Conservation (phyloP, 108 stramenopile genomes). For the Mediolabrus comicus region DNA sequence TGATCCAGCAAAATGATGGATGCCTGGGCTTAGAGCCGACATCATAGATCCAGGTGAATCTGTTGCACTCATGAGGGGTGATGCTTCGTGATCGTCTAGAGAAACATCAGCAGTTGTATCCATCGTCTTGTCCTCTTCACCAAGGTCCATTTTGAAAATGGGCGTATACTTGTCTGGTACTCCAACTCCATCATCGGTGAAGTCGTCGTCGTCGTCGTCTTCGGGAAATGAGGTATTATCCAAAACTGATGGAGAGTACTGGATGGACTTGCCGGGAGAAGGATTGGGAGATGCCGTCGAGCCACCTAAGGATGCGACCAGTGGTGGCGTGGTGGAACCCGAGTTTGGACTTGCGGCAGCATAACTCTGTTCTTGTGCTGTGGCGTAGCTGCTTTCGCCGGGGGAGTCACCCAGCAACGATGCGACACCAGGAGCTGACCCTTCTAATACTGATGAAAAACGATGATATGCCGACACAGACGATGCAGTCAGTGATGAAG, state of each 20-base stretch:
- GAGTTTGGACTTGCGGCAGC: background rate
- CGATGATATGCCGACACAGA: background rate
- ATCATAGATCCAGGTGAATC: slow-evolving; percentile 31
- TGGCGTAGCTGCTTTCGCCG: slow-evolving; percentile 1
- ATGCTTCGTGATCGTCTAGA: slow-evolving; percentile 1
- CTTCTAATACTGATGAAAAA: background rate
- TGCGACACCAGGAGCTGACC: background rate
- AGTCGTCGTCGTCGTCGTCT: slow-evolving; percentile 31
- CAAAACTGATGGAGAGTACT: slow-evolving; percentile 38
- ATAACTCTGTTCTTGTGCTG: slow-evolving; percentile 5
- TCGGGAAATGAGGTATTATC: slow-evolving; percentile 47
- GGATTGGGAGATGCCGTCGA: slow-evolving; percentile 4
- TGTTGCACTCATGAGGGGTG: slow-evolving; percentile 27
- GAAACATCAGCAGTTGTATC: slow-evolving; percentile 16
- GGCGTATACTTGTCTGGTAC: slow-evolving; percentile 14
- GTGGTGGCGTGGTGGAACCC: background rate
- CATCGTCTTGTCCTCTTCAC: slow-evolving; percentile 6
- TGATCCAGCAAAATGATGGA: background rate
- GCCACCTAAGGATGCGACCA: slow-evolving; percentile 3
- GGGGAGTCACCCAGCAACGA: background rate
- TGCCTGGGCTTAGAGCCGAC: slow-evolving; percentile 3
- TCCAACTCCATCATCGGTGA: slow-evolving; percentile 39
- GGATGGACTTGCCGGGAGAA: slow-evolving; percentile 14
- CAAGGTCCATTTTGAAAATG: slow-evolving; percentile 31
- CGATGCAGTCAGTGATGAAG: slow-evolving; percentile 1